These are phyloP conservation scores for Kwoniella sp. DNA, from an alignment of 768 basidiomycete species.

Conservation along the genomic window DNA sequence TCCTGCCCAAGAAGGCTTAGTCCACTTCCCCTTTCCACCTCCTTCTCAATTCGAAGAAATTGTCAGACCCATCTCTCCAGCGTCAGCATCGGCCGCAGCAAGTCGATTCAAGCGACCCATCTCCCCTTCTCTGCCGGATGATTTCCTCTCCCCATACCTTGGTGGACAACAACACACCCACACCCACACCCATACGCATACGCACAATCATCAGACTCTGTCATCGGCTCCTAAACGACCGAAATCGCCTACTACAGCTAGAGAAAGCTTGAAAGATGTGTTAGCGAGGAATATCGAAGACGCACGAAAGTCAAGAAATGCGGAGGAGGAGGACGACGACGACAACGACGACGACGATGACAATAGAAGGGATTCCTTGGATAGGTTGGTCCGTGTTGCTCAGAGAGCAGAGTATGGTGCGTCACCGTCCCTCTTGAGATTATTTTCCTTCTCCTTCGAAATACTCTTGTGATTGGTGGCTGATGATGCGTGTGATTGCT, in stretches of 20 bases:
- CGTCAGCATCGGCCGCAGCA: background rate
- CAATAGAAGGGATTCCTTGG: conserved; percentile 1
- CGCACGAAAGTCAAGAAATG: too few species aligned
- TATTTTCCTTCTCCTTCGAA: background rate
- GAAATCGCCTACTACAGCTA: conserved; percentile 14
- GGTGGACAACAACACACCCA: too few species aligned
- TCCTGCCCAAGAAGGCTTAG: background rate
- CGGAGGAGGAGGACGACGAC: background rate
- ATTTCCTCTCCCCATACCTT: background rate
- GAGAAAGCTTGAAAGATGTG: conserved; percentile 9
- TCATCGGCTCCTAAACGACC: conserved; percentile 12
- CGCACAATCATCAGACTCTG: conserved; percentile 11
- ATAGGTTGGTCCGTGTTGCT: conserved; percentile 11
- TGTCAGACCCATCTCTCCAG: background rate
- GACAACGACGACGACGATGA: background rate
- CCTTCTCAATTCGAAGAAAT: background rate
- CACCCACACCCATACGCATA: background rate
- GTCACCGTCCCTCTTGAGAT: background rate
- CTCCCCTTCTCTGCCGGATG: conserved; percentile 10
- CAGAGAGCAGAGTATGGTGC: conserved; percentile 13
- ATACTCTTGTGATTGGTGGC: too few species aligned
- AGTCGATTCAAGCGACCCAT: conserved; percentile 11
- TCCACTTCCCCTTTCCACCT: conserved; percentile 1
- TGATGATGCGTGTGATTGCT: background rate
- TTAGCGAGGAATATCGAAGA: background rate